Evolutionary conservation across 2,329 filamentous ascomycete species (phyloP), one percentile per base, ranked within the genome.

Genomic region (Botrytis cinerea): DNA sequence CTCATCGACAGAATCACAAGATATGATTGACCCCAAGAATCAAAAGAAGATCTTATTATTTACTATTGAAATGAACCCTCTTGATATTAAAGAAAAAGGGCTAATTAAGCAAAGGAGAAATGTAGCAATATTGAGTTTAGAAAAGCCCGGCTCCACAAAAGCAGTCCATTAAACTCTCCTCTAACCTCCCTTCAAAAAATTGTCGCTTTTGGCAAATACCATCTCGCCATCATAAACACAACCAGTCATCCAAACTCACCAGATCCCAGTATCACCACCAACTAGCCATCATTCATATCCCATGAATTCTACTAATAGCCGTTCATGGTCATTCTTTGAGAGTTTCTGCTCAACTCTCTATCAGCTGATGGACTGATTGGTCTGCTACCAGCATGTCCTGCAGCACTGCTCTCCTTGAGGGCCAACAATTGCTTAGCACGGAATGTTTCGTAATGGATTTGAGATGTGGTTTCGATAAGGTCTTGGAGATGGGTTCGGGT

Each of bases 401-500:
- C 93, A 79, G 94, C 93, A 82, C 93, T 97, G 88, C 93, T 97
- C 88, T 99, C 96, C 90, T 98, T 99, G 83, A 99, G 89, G 74
- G 96, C 96, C 82, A 99, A 87, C 81, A 99, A 88, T 85, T 99
- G 96, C 91, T 99, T 99, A 81, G 96, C 95, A 85, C 96, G 95
- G 95, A 99, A 99, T 74, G 94, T 97, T 88, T 99, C 96, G 88
- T 99, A 99, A 89, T 99, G 96, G 85, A 98, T 99, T 87, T 99
- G 96, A 79, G 95, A 98, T 66, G 96, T 99, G 46, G 96, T 99
- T 87, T 99, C 96, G 84, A 99, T 98, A 78, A 99, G 90, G 82
- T 99, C 96, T 88, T 99, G 96, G 73, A 99, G 90, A 84, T 99
- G 96, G 77, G 96, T 98, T 82, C 96, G 94, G 80, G 97, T 97